These are phyloP conservation scores for Sporothrix brasiliensis DNA, from an alignment of 2,329 filamentous ascomycete species.

Conservation along the genomic window DNA sequence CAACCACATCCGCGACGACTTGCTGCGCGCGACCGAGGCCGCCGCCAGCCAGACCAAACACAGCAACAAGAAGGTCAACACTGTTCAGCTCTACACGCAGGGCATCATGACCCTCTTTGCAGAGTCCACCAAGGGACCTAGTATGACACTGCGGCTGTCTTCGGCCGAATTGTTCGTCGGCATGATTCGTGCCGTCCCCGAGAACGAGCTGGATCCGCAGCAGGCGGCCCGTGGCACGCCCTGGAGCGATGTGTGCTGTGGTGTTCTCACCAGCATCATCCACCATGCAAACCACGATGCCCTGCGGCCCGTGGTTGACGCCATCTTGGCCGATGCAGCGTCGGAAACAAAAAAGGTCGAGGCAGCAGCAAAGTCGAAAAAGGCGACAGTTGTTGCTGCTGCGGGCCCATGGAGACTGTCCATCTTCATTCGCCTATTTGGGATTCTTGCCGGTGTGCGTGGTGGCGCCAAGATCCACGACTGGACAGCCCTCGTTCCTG, in stretches of 20 bases:
- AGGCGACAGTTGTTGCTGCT: conserved; percentile 37
- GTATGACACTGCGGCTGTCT: conserved; percentile 62
- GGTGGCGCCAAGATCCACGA: conserved; percentile 73
- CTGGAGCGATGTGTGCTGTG: conserved; percentile 70
- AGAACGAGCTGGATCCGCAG: conserved; percentile 48
- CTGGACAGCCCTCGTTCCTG: conserved; percentile 69
- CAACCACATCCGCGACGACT: conserved; percentile 69
- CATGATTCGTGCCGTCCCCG: conserved; percentile 56
- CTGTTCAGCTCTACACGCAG: conserved; percentile 71
- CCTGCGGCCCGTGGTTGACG: conserved; percentile 68
- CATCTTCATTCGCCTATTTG: conserved; percentile 63
- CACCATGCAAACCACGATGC: conserved; percentile 78
- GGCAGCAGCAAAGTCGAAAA: conserved; percentile 45
- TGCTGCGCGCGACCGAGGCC: conserved; percentile 45
- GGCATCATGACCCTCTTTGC: conserved; percentile 91
- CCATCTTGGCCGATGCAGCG: conserved; percentile 57
- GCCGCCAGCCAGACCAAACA: conserved; percentile 56
- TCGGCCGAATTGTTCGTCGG: conserved; percentile 57
- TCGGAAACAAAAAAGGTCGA: conserved; percentile 40
- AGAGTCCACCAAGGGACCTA: conserved; percentile 72
- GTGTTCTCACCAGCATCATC: conserved; percentile 77
- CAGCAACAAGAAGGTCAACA: conserved; percentile 24
- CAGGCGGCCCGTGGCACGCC: conserved; percentile 42
- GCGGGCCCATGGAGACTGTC: conserved; percentile 49
- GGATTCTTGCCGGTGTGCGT: conserved; percentile 74